Conservation (phyloP, 768 basidiomycete genomes). For the Tulasnella sp. region DNA sequence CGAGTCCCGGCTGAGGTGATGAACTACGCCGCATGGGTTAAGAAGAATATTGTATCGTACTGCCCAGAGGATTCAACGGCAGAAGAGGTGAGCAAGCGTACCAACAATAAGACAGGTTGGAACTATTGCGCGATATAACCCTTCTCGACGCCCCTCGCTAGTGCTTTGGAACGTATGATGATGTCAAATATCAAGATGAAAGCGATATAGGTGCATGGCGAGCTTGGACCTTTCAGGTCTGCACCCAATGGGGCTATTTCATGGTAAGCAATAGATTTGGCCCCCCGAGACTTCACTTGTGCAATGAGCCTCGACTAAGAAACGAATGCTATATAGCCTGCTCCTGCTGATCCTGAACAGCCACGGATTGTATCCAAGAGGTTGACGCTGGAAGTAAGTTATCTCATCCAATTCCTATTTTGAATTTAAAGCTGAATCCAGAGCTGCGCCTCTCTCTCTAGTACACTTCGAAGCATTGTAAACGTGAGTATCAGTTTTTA, state of each 20-base stretch:
- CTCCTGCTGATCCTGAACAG: constrained; percentile 56
- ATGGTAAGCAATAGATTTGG: constrained; percentile 44
- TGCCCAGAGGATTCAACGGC: constrained; percentile 43
- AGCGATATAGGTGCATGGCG: constrained; percentile 69
- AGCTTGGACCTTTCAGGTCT: constrained; percentile 78
- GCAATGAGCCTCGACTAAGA: no score
- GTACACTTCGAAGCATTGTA: constrained; percentile 11
- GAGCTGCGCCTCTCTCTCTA: not conserved
- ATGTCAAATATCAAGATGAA: constrained; percentile 48
- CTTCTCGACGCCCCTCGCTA: no score
- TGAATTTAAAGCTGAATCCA: no score
- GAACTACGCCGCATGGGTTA: constrained; percentile 72
- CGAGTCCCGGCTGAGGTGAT: constrained; percentile 37
- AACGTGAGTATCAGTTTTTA: not conserved
- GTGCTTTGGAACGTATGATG: constrained; percentile 83
- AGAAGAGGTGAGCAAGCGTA: constrained; percentile 37
- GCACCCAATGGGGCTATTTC: constrained; percentile 95
- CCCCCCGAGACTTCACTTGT: no score
- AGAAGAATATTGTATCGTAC: constrained; percentile 49
- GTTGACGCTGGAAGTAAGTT: constrained; percentile 12
- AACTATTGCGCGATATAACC: no score
- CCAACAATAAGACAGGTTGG: no score
- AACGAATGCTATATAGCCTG: constrained; percentile 37
- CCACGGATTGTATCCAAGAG: constrained; percentile 73
- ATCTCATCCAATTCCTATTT: not conserved